Evolutionary conservation across 2,329 filamentous ascomycete species (phyloP), one percentile per base, ranked within the genome.

Genomic region (Xylaria sp.): DNA sequence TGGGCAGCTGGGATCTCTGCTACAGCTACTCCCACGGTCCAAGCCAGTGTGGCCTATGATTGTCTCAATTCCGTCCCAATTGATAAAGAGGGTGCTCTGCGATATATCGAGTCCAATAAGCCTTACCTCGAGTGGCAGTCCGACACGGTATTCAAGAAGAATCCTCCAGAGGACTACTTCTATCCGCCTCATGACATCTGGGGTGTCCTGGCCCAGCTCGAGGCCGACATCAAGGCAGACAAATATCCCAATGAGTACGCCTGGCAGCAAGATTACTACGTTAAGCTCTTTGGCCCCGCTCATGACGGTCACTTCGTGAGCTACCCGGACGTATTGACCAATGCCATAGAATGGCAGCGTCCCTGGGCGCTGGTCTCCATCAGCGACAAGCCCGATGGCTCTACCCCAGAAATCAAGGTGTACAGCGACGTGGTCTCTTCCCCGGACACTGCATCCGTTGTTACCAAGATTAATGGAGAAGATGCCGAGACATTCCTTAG

Each of bases 91-190:
- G 80, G 72, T 0, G 82, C 82, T 6, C 72, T 83, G 31, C 77
- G 79, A 60, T 80, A 82, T 39, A 76, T 84, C 39, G 78, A 81
- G 59, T 77, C 80, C 52, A 74, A 83, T 20, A 75, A 76, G 69
- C 82, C 82, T 0, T 84, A 84, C 71, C 63, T 83, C 39, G 80
- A 82, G 66, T 84, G 80, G 80, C 81, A 83, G 71, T 78, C 76
- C 54, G 81, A 82, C 70, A 70, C 77, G 1, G 75, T 74, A 5
- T 82, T 80, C 74, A 80, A 81, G 75, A 81, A 80, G 65, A 72
- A 81, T 60, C 81, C 81, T 13, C 81, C 81, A 1, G 65, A 71
- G 8, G 76, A 77, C 60, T 83, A 82, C 72, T 80, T 76, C 69
- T 82, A 79, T 66, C 80, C 80, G 39, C 75, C 76, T 31, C 79